Percentiles rank a stretch among this genome's conserved stretches.
Conservation (phyloP, 176 grass and related monocot species). For the Musa itinerans region DNA sequence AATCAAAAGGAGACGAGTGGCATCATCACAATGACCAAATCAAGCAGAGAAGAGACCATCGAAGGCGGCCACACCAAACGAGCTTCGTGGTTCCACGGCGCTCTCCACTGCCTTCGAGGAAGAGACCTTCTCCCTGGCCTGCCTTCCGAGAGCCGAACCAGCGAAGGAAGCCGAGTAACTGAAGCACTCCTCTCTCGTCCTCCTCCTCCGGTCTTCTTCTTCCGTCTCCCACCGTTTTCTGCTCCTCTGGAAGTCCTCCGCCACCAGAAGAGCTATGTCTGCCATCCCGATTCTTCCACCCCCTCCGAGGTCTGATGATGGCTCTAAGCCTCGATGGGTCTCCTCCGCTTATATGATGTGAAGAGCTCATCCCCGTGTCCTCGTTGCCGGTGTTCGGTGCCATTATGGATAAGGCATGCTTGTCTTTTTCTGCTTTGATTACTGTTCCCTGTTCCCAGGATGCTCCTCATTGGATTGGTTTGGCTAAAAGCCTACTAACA, state of each 20-base stretch:
- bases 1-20: not conserved
- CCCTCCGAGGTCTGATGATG: no score
- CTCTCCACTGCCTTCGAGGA: not conserved
- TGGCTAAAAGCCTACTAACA: no score
- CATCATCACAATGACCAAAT: not conserved
- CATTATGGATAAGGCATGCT: no score
- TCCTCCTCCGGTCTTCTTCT: not conserved
- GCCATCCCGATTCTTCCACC: not conserved
- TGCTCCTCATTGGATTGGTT: no score
- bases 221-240: not conserved
- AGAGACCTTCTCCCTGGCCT: not conserved
- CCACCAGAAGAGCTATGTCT: slow-evolving; percentile 9
- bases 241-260: slow-evolving; percentile 8
- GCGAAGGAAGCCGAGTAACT: not conserved
- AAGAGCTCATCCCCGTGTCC: no score
- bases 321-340: no score
- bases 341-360: no score
- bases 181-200: not conserved
- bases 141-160: not conserved
- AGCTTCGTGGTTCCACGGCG: not conserved
- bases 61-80: not conserved
- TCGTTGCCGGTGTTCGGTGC: no score
- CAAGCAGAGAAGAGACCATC: slow-evolving; percentile 17
- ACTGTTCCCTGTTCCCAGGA: no score
- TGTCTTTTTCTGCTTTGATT: no score